Percentiles rank a stretch among this genome's conserved stretches.
These are phyloP conservation scores for Linanthus parryae DNA, from an alignment of 148 eudicot species.

Conservation along the genomic window DNA sequence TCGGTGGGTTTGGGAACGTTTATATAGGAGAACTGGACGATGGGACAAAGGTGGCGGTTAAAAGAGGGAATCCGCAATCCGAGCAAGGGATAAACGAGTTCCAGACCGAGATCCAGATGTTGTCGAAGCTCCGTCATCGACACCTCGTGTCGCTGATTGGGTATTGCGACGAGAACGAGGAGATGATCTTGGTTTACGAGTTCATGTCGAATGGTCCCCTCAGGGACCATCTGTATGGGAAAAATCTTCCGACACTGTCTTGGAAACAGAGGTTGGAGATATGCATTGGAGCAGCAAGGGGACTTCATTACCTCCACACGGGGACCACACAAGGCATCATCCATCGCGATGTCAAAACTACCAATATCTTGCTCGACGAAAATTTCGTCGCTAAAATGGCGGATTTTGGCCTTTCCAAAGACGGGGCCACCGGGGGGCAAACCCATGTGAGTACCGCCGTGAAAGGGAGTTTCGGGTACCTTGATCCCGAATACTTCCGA, in stretches of 20 bases:
- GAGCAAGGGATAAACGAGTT: constrained; percentile 45
- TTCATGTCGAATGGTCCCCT: constrained; percentile 43
- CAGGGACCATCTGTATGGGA: constrained; percentile 40
- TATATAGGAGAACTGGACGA: constrained; percentile 29
- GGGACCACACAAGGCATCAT: constrained; percentile 44
- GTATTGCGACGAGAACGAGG: constrained; percentile 39
- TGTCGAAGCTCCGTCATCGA: constrained; percentile 41
- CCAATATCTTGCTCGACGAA: constrained; percentile 36
- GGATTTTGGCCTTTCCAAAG: constrained; percentile 45
- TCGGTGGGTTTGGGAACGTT: constrained; percentile 47
- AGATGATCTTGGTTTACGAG: constrained; percentile 53
- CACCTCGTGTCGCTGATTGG: constrained; percentile 43
- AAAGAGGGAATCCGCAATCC: constrained; percentile 40
- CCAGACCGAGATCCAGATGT: constrained; percentile 36
- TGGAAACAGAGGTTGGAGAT: constrained; percentile 45
- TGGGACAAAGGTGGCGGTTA: constrained; percentile 33
- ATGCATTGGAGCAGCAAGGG: constrained; percentile 42
- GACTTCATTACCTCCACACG: constrained; percentile 47
- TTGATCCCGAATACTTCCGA: constrained; percentile 91
- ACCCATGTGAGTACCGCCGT: constrained; percentile 65
- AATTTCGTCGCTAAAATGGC: constrained; percentile 34
- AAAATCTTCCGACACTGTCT: constrained; percentile 12
- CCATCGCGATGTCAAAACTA: constrained; percentile 48
- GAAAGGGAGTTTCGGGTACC: constrained; percentile 89
- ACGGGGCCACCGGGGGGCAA: constrained; percentile 29